phyloP scores from a whole-genome alignment of 306 rosid genomes.

The Vigna nakashimae region DNA sequence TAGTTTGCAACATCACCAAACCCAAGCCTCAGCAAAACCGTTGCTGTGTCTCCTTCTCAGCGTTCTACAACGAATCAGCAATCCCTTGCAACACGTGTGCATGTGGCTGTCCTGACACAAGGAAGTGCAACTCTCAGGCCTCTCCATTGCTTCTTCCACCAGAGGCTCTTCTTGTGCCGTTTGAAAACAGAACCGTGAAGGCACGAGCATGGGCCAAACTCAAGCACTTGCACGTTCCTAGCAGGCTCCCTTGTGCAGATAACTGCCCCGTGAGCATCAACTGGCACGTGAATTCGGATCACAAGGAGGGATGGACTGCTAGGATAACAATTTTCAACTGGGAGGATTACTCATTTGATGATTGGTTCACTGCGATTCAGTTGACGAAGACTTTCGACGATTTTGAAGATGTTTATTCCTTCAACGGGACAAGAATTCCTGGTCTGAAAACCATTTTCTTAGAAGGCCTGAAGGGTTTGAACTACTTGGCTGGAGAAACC shows the following conservation, averaged over 20 bases:
- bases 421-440: conserved; percentile 72
- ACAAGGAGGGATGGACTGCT: conserved; percentile 77
- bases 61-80: conserved; percentile 73
- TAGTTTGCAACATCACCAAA: conserved; percentile 73
- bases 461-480: conserved; percentile 67
- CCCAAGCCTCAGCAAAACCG: conserved; percentile 58
- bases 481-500: conserved; percentile 61
- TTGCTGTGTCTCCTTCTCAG: conserved; percentile 85
- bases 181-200: conserved; percentile 62
- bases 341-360: conserved; percentile 55
- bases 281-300: conserved; percentile 81
- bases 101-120: conserved; percentile 63
- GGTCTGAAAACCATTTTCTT: conserved; percentile 62
- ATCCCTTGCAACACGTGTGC: conserved; percentile 91
- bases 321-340: conserved; percentile 88
- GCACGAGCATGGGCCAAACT: conserved; percentile 79
- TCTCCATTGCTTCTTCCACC: conserved; percentile 64
- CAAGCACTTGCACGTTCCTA: conserved; percentile 54
- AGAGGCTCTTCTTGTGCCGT: conserved; percentile 77
- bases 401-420: conserved; percentile 69
- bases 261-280: conserved; percentile 83
- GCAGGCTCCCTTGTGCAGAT: conserved; percentile 70
- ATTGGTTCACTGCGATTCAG: conserved; percentile 76
- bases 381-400: conserved; percentile 55
- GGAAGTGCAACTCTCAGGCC: conserved; percentile 52